phyloP scores from a whole-genome alignment of 768 basidiomycete species.

The Pulveroboletus ravenelii region DNA sequence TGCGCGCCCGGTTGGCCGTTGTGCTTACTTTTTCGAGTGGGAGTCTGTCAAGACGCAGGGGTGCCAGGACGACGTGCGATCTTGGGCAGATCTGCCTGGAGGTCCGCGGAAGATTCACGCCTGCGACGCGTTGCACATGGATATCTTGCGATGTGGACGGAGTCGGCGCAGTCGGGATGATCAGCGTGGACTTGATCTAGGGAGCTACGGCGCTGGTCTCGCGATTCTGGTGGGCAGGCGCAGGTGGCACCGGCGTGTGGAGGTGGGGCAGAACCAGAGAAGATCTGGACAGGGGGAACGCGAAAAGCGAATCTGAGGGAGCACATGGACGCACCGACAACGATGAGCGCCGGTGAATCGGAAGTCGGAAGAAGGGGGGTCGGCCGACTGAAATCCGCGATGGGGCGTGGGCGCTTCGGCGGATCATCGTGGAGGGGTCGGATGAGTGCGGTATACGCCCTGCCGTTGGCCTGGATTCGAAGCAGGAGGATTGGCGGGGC shows the following conservation, averaged over 20 bases:
- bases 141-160: slow-evolving; percentile 30
- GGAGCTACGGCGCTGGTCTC: too few relatives aligned
- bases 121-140: slow-evolving; percentile 25
- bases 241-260: slow-evolving; percentile 26
- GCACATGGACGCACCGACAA: slow-evolving; percentile 26
- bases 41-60: slow-evolving; percentile 5
- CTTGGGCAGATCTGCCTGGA: slow-evolving; percentile 24
- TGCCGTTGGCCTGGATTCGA: too few relatives aligned
- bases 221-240: slow-evolving; percentile 15
- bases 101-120: slow-evolving; percentile 32
- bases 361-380: slow-evolving; percentile 3
- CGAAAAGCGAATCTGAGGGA: slow-evolving; percentile 25
- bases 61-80: slow-evolving; percentile 21
- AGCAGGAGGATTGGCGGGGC: too few relatives aligned
- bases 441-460: slow-evolving; percentile 10
- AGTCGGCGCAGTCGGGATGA: slow-evolving; percentile 26
- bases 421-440: slow-evolving; percentile 15
- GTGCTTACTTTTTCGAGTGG: slow-evolving; percentile 20
- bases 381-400: slow-evolving; percentile 13
- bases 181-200: slow-evolving; percentile 23
- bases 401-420: slow-evolving; percentile 17
- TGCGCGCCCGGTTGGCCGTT: slow-evolving; percentile 8
- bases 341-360: slow-evolving; percentile 9
- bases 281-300: slow-evolving; percentile 19
- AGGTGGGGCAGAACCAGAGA: slow-evolving; percentile 21